Evolutionary conservation across 2,329 filamentous ascomycete genomes (phyloP), one percentile per base, ranked within the genome.

Genomic region (Ophiostoma sp.): DNA sequence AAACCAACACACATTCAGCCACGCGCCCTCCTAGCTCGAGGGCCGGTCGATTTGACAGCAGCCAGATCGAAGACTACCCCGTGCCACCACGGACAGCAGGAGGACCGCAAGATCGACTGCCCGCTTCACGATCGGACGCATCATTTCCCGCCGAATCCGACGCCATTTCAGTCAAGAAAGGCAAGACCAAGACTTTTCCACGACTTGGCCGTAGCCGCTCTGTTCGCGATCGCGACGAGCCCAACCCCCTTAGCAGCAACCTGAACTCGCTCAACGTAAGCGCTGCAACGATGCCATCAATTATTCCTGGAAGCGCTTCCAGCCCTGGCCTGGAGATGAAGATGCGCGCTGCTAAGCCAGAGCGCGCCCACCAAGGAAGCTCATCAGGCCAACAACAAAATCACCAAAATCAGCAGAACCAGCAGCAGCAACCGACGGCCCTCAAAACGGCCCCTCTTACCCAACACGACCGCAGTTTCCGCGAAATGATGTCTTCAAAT

Each of bases 401-500:
- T 11, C 60, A 35, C 1, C 60, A 64, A 3, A 35, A 39, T 3
- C 60, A 64, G 15, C 44, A 52, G 11, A 57, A 57, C 23, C 62
- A 65, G 62, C 62, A 65, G 7, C 62, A 65, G 65, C 65, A 67
- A 23, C 39, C 36, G 0, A 8, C 80, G 36, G 81, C 83, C 20
- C 80, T 88, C 68, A 89, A 85, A 77, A 89, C 89, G 1, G 86
- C 90, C 11, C 87, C 90, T 1, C 78, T 88, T 44, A 85, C 80
- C 41, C 85, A 79, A 52, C 85, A 87, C 75, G 91, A 93, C 70
- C 86, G 89, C 74, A 84, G 88, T 3, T 88, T 89, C 75, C 86
- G 87, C 74, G 86, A 90, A 64, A 89, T 90, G 81, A 89, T 91
- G 82, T 83, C 81, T 73, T 83, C 84, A 33, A 79, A 84, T 70